These are phyloP conservation scores for Ascochyta viciae-villosae DNA, from an alignment of 2,329 filamentous ascomycete species.

Conservation along the genomic window DNA sequence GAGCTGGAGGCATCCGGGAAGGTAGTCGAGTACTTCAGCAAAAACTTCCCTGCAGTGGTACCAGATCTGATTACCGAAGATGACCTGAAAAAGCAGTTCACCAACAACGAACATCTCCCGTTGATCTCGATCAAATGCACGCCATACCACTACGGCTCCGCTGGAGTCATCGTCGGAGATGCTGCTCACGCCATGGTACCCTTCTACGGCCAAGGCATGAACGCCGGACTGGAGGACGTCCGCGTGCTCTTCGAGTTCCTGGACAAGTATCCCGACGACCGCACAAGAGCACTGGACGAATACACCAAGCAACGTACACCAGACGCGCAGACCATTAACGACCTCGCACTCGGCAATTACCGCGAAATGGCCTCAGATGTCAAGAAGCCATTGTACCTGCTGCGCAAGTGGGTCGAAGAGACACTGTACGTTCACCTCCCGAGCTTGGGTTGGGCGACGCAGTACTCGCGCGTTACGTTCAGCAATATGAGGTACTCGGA, in stretches of 20 bases:
- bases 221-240: constrained; percentile 93
- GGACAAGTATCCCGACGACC: constrained; percentile 66
- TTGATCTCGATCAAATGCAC: constrained; percentile 92
- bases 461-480: constrained; percentile 92
- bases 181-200: constrained; percentile 98
- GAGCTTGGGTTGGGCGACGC: constrained; percentile 83
- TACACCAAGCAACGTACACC: constrained; percentile 78
- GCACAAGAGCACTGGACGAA: constrained; percentile 65
- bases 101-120: constrained; percentile 84
- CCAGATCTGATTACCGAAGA: constrained; percentile 68
- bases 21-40: constrained; percentile 77
- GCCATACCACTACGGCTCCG: constrained; percentile 81
- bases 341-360: constrained; percentile 90
- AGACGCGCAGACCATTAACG: constrained; percentile 89
- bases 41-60: constrained; percentile 86
- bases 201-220: constrained; percentile 98
- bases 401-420: constrained; percentile 89
- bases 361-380: constrained; percentile 92
- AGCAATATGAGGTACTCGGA: constrained; percentile 91
- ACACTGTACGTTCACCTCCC: constrained; percentile 78
- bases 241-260: constrained; percentile 83
- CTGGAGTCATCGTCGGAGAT: constrained; percentile 87
- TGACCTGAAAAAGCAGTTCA: constrained; percentile 77
- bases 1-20: constrained; percentile 68
- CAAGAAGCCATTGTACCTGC: constrained; percentile 74